Evolutionary conservation across 208 protist genomes (phyloP).

Genomic region (Kentomonas sorsogonicus): DNA sequence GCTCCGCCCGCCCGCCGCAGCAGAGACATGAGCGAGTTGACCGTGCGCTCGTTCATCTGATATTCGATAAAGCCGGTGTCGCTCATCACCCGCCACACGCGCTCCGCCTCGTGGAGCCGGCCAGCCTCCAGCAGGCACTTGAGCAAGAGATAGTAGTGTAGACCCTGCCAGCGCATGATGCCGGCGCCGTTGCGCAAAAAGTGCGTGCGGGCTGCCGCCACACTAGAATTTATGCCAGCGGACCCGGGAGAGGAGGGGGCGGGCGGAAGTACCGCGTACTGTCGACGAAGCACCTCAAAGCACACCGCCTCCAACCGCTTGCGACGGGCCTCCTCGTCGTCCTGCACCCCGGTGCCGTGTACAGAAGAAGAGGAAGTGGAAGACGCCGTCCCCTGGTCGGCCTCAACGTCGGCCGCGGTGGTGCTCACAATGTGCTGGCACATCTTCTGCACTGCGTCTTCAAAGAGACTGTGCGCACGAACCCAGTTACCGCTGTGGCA

Average conservation of each 20-base stretch:
- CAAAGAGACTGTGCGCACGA: slow-evolving; percentile 49
- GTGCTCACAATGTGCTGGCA: slow-evolving; percentile 16
- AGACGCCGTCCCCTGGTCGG: background rate
- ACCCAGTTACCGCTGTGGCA: slow-evolving; percentile 51
- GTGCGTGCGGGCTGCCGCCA: background rate
- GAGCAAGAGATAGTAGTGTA: slow-evolving; percentile 66
- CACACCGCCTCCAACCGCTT: slow-evolving; percentile 17
- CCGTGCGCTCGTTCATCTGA: slow-evolving; percentile 45
- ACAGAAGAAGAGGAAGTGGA: background rate
- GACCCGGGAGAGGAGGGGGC: background rate
- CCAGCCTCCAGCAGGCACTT: slow-evolving; percentile 49
- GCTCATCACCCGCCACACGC: slow-evolving; percentile 68
- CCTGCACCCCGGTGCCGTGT: background rate
- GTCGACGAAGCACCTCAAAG: slow-evolving; percentile 29
- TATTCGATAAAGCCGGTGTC: slow-evolving; percentile 56
- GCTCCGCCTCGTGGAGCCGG: slow-evolving; percentile 38
- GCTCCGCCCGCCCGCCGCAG: slow-evolving; percentile 21
- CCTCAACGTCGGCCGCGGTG: background rate
- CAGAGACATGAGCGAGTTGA: slow-evolving; percentile 53
- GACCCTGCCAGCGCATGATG: slow-evolving; percentile 58
- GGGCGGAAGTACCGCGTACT: slow-evolving; percentile 26
- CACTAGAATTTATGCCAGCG: too few species aligned
- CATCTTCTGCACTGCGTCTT: slow-evolving; percentile 26
- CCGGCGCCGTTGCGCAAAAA: slow-evolving; percentile 25
- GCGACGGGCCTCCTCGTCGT: slow-evolving; percentile 6